Percentiles rank a stretch among this genome's conserved stretches.
Evolutionary conservation across 2,329 filamentous ascomycete species (phyloP).

Genomic region (Nemania serpens): DNA sequence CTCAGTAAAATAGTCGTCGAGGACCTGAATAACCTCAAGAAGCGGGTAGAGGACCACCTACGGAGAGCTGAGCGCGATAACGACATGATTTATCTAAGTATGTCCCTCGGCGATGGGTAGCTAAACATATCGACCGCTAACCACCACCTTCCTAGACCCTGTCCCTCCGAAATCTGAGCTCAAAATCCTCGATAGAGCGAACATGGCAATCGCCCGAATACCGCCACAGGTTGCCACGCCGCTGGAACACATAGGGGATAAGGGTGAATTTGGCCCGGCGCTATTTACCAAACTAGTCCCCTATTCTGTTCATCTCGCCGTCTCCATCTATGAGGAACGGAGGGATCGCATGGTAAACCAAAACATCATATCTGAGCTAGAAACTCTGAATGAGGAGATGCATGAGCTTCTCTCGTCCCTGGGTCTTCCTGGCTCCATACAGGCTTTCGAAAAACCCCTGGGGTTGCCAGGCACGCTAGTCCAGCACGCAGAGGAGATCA

Average conservation of each 20-base stretch:
- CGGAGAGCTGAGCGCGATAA: slow-evolving; percentile 96
- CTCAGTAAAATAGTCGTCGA: slow-evolving; percentile 80
- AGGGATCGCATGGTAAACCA: slow-evolving; percentile 89
- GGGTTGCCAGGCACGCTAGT: slow-evolving; percentile 83
- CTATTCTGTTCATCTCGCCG: slow-evolving; percentile 92
- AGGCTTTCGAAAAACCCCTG: slow-evolving; percentile 92
- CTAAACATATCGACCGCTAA: background rate
- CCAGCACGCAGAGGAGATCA: slow-evolving; percentile 90
- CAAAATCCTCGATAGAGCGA: slow-evolving; percentile 81
- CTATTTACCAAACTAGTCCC: slow-evolving; percentile 92
- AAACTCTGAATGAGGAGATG: slow-evolving; percentile 77
- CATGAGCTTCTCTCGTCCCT: slow-evolving; percentile 80
- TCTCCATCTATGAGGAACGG: slow-evolving; percentile 92
- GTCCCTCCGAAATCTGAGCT: slow-evolving; percentile 90
- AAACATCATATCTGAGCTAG: slow-evolving; percentile 82
- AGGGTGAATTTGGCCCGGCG: slow-evolving; percentile 79
- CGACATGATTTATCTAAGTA: slow-evolving; percentile 88
- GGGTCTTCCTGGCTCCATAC: slow-evolving; percentile 88
- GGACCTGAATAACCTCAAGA: slow-evolving; percentile 83
- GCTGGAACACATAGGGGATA: slow-evolving; percentile 77
- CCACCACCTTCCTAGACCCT: slow-evolving; percentile 56
- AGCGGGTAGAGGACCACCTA: slow-evolving; percentile 80
- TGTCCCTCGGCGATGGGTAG: slow-evolving; percentile 36
- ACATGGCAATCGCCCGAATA: slow-evolving; percentile 80
- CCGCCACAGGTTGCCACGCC: slow-evolving; percentile 84